These are phyloP conservation scores for Capillidium rhysosporum DNA, from an alignment of 371 early-diverging fungal genomes.

Conservation along the genomic window DNA sequence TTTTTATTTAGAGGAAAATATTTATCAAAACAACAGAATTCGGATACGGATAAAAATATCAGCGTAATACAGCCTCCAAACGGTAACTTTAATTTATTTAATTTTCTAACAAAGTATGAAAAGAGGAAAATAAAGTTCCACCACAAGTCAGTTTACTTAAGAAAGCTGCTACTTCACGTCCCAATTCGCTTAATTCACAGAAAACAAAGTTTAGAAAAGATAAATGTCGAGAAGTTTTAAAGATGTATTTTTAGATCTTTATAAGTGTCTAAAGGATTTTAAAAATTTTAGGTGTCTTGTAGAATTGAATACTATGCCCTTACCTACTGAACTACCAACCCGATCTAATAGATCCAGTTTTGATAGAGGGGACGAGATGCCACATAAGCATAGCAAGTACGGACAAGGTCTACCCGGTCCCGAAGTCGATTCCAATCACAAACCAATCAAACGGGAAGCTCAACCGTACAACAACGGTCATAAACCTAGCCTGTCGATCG, in stretches of 20 bases:
- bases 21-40: background rate
- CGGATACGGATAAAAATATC: background rate
- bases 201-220: conserved; percentile 2
- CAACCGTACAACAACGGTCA: background rate
- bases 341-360: background rate
- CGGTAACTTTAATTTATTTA: too few species aligned
- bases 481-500: background rate
- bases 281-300: background rate
- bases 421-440: too few species aligned
- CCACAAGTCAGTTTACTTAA: too few species aligned
- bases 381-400: too few species aligned
- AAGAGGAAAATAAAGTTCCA: too few species aligned
- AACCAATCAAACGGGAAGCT: too few species aligned
- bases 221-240: conserved; percentile 5
- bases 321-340: background rate
- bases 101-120: too few species aligned
- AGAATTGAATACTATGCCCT: conserved; percentile 3
- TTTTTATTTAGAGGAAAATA: background rate
- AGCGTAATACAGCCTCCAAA: too few species aligned
- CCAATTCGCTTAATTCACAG: background rate
- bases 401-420: too few species aligned
- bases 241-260: background rate
- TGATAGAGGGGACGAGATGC: background rate
- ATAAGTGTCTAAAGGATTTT: background rate
- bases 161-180: too few species aligned